Evolutionary conservation across 176 grass and related monocot species (phyloP).

Genomic region (Carex pumila): DNA sequence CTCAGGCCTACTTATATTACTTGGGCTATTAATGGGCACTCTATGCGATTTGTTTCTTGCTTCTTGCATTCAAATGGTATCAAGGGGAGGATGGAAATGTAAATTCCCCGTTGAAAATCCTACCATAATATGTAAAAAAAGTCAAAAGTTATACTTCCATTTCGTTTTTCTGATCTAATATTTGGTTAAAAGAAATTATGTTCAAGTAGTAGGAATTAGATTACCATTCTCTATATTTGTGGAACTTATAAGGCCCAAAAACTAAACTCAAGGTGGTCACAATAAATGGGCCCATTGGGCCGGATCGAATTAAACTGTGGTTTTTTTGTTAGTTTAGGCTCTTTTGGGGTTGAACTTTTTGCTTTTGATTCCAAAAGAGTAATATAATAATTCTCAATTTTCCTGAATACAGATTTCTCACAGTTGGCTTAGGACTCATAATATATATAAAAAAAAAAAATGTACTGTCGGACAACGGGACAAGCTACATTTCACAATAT

Average conservation of each 20-base stretch:
- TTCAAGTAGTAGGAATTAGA: neutral
- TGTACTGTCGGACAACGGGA: too few species aligned
- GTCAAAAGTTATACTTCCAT: too few species aligned
- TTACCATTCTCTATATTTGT: neutral
- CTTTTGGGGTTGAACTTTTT: neutral
- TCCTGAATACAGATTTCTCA: neutral
- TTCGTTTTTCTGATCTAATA: neutral
- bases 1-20: neutral
- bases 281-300: neutral
- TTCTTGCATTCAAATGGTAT: too few species aligned
- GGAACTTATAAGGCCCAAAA: neutral
- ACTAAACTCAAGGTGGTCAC: neutral
- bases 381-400: neutral
- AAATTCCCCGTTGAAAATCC: neutral
- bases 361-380: neutral
- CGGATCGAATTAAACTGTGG: neutral
- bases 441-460: neutral
- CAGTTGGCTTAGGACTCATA: neutral
- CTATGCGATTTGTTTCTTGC: neutral
- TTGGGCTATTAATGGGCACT: neutral
- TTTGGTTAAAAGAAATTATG: neutral
- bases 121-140: neutral
- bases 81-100: too few species aligned
- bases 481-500: neutral
- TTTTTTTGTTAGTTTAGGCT: neutral